A percentile compares a stretch with the other conserved stretches of the same genome.
Conservation (phyloP, 306 rosid species). For the Heteromeles arbutifolia region DNA sequence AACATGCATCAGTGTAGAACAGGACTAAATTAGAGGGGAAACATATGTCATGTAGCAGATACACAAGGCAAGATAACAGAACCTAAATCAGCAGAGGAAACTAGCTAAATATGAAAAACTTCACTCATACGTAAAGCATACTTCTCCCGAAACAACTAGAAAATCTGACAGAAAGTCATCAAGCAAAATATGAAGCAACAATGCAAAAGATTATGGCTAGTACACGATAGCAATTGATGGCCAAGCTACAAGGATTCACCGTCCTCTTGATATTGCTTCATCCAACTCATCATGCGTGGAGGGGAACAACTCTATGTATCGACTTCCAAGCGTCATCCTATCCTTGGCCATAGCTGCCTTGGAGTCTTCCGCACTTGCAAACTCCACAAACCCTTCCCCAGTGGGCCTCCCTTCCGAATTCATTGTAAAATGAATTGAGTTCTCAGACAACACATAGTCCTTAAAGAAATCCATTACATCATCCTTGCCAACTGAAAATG, state of each 20-base stretch:
- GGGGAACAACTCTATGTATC: constrained; percentile 80
- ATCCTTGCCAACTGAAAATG: constrained; percentile 81
- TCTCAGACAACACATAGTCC: constrained; percentile 56
- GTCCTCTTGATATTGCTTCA: constrained; percentile 72
- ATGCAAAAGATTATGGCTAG: constrained; percentile 15
- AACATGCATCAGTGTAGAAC: not conserved
- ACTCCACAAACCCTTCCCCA: constrained; percentile 95
- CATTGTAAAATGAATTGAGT: constrained; percentile 50
- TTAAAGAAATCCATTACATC: constrained; percentile 74
- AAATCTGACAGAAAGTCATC: not conserved
- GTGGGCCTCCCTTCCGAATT: constrained; percentile 94
- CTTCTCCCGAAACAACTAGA: constrained; percentile 15
- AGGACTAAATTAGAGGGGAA: too few relatives aligned
- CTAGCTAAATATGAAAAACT: not conserved
- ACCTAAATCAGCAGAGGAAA: not conserved
- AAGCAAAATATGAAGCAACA: constrained; percentile 28
- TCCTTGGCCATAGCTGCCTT: constrained; percentile 86
- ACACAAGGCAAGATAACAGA: not conserved
- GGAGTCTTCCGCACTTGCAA: constrained; percentile 63
- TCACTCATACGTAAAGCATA: constrained; percentile 7
- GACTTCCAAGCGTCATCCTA: constrained; percentile 93
- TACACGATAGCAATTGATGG: constrained; percentile 21
- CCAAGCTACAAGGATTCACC: constrained; percentile 35
- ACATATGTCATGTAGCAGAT: too few relatives aligned
- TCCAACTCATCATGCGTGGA: constrained; percentile 76